Evolutionary conservation across 345 rosid species (phyloP).

Genomic region (Salix koriyanagi): DNA sequence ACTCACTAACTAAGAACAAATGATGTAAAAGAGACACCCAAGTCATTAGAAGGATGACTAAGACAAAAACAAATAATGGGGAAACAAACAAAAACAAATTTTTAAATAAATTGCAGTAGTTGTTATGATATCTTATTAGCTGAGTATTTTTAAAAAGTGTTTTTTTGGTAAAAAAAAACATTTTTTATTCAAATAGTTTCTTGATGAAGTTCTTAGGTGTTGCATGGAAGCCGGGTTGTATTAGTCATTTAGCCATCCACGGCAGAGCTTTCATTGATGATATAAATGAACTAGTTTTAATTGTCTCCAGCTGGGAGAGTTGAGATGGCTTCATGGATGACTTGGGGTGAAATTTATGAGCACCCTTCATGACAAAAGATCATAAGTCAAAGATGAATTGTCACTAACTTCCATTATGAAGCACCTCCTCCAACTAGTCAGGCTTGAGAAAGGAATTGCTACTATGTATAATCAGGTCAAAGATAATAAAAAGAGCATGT

Average conservation of each 20-base stretch:
- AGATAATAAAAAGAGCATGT: not conserved
- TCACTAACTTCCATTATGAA: not conserved
- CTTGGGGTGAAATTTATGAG: not conserved
- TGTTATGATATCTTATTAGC: too few relatives aligned
- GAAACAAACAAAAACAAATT: too few relatives aligned
- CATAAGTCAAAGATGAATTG: not conserved
- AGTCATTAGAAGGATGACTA: too few relatives aligned
- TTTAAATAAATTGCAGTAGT: too few relatives aligned
- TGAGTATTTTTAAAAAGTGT: too few relatives aligned
- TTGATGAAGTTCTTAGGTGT: slow-evolving; percentile 7
- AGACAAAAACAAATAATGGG: too few relatives aligned
- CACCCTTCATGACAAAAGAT: not conserved
- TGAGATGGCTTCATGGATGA: not conserved
- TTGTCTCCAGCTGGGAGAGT: not conserved
- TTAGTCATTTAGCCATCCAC: not conserved
- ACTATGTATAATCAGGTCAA: not conserved
- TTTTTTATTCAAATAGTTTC: too few relatives aligned
- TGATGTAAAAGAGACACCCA: too few relatives aligned
- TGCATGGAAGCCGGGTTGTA: not conserved
- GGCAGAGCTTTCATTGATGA: not conserved
- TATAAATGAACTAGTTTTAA: not conserved
- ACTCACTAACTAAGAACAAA: too few relatives aligned
- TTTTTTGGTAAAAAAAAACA: too few relatives aligned
- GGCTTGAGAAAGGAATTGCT: not conserved
- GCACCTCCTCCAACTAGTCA: too few relatives aligned